A percentile compares a stretch with the other conserved stretches of the same genome.
Evolutionary conservation across 176 grass and related monocot species (phyloP).

Genomic region (Musa troglodytarum): DNA sequence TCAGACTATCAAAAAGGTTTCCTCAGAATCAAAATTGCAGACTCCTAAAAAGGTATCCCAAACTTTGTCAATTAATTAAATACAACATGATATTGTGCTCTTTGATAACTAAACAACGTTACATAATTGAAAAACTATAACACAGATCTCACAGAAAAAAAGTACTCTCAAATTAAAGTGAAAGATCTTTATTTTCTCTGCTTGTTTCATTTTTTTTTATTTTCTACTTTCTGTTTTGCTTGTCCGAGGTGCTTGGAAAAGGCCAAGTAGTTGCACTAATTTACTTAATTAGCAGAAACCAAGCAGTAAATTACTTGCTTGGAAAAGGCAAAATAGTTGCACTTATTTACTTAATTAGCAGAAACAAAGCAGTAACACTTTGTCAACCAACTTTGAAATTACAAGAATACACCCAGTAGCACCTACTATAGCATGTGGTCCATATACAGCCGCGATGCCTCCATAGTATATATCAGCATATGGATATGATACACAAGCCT

Average conservation of each 20-base stretch:
- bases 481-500: constrained; percentile 65
- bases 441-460: constrained; percentile 45
- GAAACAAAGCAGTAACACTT: background rate
- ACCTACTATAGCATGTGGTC: constrained; percentile 52
- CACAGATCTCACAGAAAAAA: background rate
- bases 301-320: background rate
- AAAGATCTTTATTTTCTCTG: background rate
- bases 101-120: background rate
- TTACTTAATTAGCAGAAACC: background rate
- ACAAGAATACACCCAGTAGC: background rate
- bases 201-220: background rate
- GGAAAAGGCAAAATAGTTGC: background rate
- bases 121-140: no score
- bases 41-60: no score
- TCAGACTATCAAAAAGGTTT: background rate
- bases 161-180: background rate
- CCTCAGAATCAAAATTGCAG: background rate
- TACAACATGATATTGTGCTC: background rate
- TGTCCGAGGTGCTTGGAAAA: background rate
- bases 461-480: constrained; percentile 63
- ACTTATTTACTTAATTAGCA: background rate
- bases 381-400: background rate
- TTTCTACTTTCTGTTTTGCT: background rate
- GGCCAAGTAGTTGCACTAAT: no score
- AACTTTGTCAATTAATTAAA: background rate